Conservation (phyloP, 805 yeast species). For the Spathaspora hagerdaliae region DNA sequence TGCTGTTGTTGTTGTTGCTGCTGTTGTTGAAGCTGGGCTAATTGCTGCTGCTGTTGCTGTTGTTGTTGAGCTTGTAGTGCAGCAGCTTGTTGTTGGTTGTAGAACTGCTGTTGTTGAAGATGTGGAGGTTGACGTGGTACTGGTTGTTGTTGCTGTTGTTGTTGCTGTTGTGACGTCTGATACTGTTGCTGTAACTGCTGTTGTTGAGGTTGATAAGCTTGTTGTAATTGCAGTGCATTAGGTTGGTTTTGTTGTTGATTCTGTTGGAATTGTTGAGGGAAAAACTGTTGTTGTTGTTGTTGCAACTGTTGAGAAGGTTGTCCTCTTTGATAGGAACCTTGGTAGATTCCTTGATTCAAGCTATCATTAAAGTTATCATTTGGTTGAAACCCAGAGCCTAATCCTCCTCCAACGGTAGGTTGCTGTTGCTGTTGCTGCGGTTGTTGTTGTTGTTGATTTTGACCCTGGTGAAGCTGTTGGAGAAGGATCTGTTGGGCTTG, state of each 20-base stretch:
- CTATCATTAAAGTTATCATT: conserved; percentile 13
- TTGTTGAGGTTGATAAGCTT: conserved; percentile 18
- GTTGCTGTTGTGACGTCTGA: conserved; percentile 13
- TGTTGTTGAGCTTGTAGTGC: conserved; percentile 14
- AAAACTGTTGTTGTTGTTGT: conserved; percentile 8
- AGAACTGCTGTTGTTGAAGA: conserved; percentile 24
- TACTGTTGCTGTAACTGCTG: conserved; percentile 18
- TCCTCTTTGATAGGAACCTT: conserved; percentile 18
- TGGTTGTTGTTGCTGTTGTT: conserved; percentile 13
- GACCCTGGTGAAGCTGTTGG: conserved; percentile 41
- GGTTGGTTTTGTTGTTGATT: conserved; percentile 17
- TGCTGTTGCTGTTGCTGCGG: conserved; percentile 24
- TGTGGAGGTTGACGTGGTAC: conserved; percentile 23
- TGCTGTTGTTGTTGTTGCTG: conserved; percentile 24
- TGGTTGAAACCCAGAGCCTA: conserved; percentile 10
- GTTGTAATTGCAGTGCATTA: conserved; percentile 16
- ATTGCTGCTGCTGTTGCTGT: conserved; percentile 15
- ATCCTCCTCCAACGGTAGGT: conserved; percentile 9
- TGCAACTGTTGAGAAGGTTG: conserved; percentile 18
- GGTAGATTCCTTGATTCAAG: conserved; percentile 14
- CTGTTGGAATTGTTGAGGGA: conserved; percentile 19
- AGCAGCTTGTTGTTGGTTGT: conserved; percentile 11
- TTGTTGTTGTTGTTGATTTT: conserved; percentile 16
- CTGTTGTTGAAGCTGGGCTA: conserved; percentile 19
- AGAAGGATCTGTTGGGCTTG: conserved; percentile 42